phyloP scores from a whole-genome alignment of 148 eudicot species.

The Oxyria digyna region DNA sequence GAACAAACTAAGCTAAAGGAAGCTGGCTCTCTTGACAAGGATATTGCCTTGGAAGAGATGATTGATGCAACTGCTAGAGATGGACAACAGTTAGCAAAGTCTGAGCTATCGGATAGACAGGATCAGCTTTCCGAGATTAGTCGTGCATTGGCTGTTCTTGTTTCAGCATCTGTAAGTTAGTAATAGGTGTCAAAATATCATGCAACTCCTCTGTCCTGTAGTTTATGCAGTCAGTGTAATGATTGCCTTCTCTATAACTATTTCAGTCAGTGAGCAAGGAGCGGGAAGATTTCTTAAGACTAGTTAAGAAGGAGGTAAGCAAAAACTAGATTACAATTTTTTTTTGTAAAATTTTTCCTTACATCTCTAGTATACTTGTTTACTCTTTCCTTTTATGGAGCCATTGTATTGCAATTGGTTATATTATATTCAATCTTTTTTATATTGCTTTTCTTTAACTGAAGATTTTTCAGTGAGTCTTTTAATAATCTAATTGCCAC shows the following conservation, averaged over 20 bases:
- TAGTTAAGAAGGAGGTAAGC: slow-evolving; percentile 68
- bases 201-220: background rate
- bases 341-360: background rate
- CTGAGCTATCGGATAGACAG: slow-evolving; percentile 31
- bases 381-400: background rate
- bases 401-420: background rate
- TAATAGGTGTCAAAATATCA: background rate
- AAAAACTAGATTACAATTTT: background rate
- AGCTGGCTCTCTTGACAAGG: slow-evolving; percentile 35
- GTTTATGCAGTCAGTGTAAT: background rate
- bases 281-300: slow-evolving; percentile 79
- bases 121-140: slow-evolving; percentile 72
- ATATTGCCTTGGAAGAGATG: slow-evolving; percentile 67
- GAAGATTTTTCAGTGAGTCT: background rate
- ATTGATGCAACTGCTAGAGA: slow-evolving; percentile 39
- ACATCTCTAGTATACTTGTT: background rate
- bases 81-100: slow-evolving; percentile 25
- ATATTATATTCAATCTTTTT: background rate
- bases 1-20: slow-evolving; percentile 53
- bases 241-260: slow-evolving; percentile 9
- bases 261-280: slow-evolving; percentile 78
- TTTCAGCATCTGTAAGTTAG: slow-evolving; percentile 63
- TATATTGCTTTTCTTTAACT: background rate
- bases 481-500: background rate
- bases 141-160: slow-evolving; percentile 71